phyloP scores from a whole-genome alignment of 2,329 filamentous ascomycete species.

The Pseudogymnoascus sp. region DNA sequence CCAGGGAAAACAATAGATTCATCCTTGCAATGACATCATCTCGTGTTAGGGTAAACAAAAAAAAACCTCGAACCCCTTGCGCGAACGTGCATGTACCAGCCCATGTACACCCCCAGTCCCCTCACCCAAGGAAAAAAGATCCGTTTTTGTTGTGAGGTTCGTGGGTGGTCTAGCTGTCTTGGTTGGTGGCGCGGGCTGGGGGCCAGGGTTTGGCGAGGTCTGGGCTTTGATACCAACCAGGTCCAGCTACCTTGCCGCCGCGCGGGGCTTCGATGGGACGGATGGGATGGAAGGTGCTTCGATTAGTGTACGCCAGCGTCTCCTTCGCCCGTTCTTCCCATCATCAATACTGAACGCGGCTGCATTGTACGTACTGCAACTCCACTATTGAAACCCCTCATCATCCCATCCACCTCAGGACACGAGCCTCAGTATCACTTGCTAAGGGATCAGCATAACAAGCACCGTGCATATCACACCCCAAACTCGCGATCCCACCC shows the following conservation, averaged over 20 bases:
- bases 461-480: background rate
- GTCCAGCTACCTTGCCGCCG: background rate
- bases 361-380: background rate
- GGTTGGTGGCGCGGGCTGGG: background rate
- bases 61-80: background rate
- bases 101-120: background rate
- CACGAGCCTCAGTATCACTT: background rate
- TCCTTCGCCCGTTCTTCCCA: background rate
- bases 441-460: background rate
- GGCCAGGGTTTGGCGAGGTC: background rate
- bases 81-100: background rate
- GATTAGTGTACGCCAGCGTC: background rate
- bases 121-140: background rate
- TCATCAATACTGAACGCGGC: background rate
- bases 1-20: background rate
- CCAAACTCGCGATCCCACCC: background rate
- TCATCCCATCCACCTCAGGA: background rate
- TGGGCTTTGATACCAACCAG: background rate
- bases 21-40: background rate
- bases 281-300: background rate
- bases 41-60: background rate
- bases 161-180: background rate
- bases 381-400: background rate
- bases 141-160: background rate
- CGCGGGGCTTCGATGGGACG: background rate